These are phyloP conservation scores for Metarhizium rileyi DNA, from an alignment of 2,329 filamentous ascomycete genomes.

Conservation along the genomic window DNA sequence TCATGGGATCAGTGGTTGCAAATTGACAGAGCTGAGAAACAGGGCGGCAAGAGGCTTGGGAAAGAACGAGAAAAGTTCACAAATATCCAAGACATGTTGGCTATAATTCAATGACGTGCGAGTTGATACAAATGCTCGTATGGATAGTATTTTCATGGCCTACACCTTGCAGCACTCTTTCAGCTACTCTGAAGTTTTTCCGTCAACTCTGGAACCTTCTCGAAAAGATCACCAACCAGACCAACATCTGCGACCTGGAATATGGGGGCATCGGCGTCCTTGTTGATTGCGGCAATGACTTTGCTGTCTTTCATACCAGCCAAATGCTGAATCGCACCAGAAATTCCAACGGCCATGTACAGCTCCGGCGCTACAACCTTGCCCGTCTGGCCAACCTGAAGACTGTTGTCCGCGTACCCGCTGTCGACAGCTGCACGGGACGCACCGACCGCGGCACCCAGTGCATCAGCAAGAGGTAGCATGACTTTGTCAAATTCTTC, in stretches of 20 bases:
- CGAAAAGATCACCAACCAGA: conserved; percentile 88
- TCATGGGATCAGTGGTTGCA: conserved; percentile 76
- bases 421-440: conserved; percentile 93
- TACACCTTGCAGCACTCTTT: conserved; percentile 8
- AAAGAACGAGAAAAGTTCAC: conserved; percentile 71
- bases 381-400: conserved; percentile 96
- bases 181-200: conserved; percentile 70
- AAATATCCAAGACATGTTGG: conserved; percentile 46
- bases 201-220: conserved; percentile 90
- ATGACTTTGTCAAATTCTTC: conserved; percentile 94
- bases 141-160: neutral
- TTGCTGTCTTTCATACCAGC: conserved; percentile 99
- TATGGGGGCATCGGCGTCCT: conserved; percentile 92
- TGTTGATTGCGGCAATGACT: conserved; percentile 98
- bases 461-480: conserved; percentile 79
- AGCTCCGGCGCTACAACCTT: conserved; percentile 97
- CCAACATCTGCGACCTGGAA: conserved; percentile 98
- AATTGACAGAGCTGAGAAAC: conserved; percentile 71
- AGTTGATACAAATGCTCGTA: neutral
- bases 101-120: conserved; percentile 31
- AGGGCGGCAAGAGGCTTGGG: conserved; percentile 53
- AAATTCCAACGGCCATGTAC: conserved; percentile 92
- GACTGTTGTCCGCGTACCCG: conserved; percentile 94
- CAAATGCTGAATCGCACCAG: conserved; percentile 93
- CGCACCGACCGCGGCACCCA: conserved; percentile 92